Conservation (phyloP, 2,329 filamentous ascomycete genomes). For the Blastomyces silverae region DNA sequence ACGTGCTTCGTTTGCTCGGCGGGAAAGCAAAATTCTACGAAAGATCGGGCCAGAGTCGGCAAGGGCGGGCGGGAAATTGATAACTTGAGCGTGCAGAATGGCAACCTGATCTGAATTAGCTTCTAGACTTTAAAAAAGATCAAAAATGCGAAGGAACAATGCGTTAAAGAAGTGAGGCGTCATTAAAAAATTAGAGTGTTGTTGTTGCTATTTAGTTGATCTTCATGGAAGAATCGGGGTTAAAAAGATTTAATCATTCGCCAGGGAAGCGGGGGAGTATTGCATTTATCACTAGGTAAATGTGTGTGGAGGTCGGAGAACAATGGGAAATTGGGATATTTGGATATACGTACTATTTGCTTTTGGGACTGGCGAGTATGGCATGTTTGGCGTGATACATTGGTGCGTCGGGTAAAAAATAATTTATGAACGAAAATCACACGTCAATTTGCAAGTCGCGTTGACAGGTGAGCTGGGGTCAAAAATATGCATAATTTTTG, state of each 20-base stretch:
- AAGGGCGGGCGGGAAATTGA: background rate
- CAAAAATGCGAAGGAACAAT: background rate
- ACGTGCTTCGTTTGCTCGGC: no score
- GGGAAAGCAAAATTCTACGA: background rate
- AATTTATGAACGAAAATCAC: background rate
- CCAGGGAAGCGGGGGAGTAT: constrained; percentile 23
- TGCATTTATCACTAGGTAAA: background rate
- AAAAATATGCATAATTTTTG: constrained; percentile 7
- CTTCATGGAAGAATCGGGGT: constrained; percentile 55
- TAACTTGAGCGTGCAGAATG: background rate
- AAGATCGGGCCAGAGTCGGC: no score
- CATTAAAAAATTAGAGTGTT: constrained; percentile 70
- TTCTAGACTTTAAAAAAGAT: background rate
- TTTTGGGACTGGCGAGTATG: background rate
- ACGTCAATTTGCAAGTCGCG: background rate
- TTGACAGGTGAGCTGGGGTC: constrained; percentile 11
- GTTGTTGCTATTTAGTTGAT: constrained; percentile 55
- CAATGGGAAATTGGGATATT: background rate
- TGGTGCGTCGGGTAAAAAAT: background rate
- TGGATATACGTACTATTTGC: constrained; percentile 15
- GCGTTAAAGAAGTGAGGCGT: constrained; percentile 32
- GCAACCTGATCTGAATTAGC: background rate
- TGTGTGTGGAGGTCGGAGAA: background rate
- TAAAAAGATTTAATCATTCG: constrained; percentile 62
- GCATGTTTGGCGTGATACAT: constrained; percentile 19